Base-by-base conservation (phyloP, 805 yeast species). In the Sugiyamaella mastotermitis region DNA sequence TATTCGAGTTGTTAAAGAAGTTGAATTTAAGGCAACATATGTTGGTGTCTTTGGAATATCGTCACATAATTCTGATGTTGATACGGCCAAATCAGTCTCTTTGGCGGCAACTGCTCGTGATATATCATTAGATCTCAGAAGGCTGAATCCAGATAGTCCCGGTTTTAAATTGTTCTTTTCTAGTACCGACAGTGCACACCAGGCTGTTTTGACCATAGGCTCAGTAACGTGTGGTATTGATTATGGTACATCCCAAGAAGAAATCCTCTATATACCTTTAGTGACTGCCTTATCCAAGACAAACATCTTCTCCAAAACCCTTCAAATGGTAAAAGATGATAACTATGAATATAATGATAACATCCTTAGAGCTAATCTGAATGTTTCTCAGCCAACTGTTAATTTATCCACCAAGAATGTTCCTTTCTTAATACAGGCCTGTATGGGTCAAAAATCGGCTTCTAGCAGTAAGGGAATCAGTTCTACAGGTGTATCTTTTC, bases 61-160 rank as follows among this genome's bases (percentile, higher is more conserved):
- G 11, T 15, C 45, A 38, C 20, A 34, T 35, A 21, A 35, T 18
- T n/a, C 16, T 14, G 11, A 34, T 4, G 20, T 20, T 3, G 37
- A 17, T 16, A 21, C 21, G 31, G 34, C 14, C 13, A 29, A 25
- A 23, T 13, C 33, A 7, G 29, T 38, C 16, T 22, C 34, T 14
- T 43, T 60, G 17, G 61, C 61, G 1, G 37, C 44, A 26, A 42
- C 54, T 15, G 53, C 58, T 37, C 53, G 59, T 32, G 69, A 65
- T 40, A 27, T 62, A 35, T 47, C 52, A 11, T 40, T 65, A 26
- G 66, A 62, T 35, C 32, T 64, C 17, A 50, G 67, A 32, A 51
- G 69, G 4, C 54, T 64, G 45, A 64, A 59, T 41, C 56, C 69
- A 5, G 46, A 50, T 24, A 58, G 59, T 35, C 64, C 68, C 8